Percentiles rank a stretch among this genome's conserved stretches.
phyloP scores from a whole-genome alignment of 2,329 filamentous ascomycete genomes.

The Alternaria viburni region DNA sequence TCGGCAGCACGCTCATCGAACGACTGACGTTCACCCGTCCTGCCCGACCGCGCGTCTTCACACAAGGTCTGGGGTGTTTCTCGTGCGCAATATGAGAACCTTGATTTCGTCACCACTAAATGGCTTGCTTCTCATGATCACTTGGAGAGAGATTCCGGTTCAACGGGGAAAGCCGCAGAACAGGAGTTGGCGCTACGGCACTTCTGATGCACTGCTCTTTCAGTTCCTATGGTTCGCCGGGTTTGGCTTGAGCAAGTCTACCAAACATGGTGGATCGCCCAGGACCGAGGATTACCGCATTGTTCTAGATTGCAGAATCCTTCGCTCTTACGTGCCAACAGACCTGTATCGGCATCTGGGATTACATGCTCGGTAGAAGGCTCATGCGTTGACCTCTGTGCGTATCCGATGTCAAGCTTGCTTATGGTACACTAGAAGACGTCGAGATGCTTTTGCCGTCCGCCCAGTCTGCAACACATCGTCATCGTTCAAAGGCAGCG shows the following conservation, averaged over 20 bases:
- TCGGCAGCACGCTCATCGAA: slow-evolving; percentile 14
- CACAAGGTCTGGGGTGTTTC: slow-evolving; percentile 1
- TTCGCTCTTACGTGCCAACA: background rate
- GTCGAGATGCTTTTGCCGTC: slow-evolving; percentile 6
- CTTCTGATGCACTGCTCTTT: background rate
- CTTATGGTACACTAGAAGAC: background rate
- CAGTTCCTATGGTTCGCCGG: background rate
- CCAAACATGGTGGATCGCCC: background rate
- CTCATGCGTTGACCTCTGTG: background rate
- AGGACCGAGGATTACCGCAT: background rate
- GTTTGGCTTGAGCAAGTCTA: background rate
- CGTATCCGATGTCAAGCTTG: background rate
- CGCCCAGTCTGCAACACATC: background rate
- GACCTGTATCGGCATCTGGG: background rate
- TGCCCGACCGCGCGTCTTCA: slow-evolving; percentile 22
- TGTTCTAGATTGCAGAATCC: background rate
- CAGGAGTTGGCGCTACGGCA: slow-evolving; percentile 1
- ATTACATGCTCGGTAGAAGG: background rate
- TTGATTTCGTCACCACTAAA: slow-evolving; percentile 10
- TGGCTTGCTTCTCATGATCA: slow-evolving; percentile 1
- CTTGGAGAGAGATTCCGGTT: background rate
- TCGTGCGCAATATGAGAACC: slow-evolving; percentile 17
- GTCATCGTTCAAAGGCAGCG: background rate
- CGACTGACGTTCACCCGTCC: slow-evolving; percentile 3
- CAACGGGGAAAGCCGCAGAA: slow-evolving; percentile 17